A percentile compares a stretch with the other conserved stretches of the same genome.
Evolutionary conservation across 2,329 filamentous ascomycete genomes (phyloP).

Genomic region (Myriangium duriaei): DNA sequence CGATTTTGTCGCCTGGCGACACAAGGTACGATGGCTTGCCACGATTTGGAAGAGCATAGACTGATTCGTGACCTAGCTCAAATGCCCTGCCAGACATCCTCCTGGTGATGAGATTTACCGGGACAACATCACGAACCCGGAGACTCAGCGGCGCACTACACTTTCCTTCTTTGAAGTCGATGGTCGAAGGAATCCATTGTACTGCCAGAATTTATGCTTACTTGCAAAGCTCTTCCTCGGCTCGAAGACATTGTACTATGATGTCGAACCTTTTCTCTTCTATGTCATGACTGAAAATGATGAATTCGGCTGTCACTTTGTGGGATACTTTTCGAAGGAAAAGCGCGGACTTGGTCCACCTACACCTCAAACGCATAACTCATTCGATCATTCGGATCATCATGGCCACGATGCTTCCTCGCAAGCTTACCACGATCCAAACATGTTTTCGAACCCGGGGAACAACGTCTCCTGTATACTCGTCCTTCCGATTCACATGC

Average conservation of each 20-base stretch:
- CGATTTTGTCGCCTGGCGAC: constrained; percentile 93
- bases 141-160: constrained; percentile 22
- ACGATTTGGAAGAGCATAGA: not conserved
- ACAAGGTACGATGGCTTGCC: constrained; percentile 47
- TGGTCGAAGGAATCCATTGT: constrained; percentile 92
- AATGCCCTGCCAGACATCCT: constrained; percentile 91
- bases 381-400: constrained; percentile 15
- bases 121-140: constrained; percentile 54
- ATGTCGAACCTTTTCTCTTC: constrained; percentile 93
- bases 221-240: constrained; percentile 95
- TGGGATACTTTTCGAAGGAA: constrained; percentile 99
- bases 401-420: constrained; percentile 14
- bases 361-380: constrained; percentile 47
- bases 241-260: constrained; percentile 96
- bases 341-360: constrained; percentile 46
- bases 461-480: constrained; percentile 98
- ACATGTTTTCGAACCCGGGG: constrained; percentile 23
- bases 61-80: constrained; percentile 32
- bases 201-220: constrained; percentile 93
- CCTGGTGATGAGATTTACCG: constrained; percentile 97
- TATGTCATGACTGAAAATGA: constrained; percentile 95
- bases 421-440: constrained; percentile 10
- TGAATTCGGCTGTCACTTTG: constrained; percentile 84
- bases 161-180: constrained; percentile 92
- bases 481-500: constrained; percentile 88